phyloP scores from a whole-genome alignment of 2,329 filamentous ascomycete genomes.

The Fusarium sacchari region DNA sequence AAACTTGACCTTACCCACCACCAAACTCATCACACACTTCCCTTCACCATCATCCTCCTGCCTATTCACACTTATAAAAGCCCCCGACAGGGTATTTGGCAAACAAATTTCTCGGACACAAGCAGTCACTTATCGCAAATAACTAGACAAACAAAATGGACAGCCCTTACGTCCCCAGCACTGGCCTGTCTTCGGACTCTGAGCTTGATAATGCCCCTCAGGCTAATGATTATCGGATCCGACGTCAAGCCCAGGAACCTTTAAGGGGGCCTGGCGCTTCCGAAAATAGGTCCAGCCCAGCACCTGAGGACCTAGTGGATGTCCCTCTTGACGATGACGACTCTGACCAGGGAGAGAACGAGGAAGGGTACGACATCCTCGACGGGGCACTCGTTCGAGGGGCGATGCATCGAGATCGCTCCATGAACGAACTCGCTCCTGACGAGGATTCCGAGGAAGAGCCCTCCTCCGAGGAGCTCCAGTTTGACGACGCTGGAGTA shows the following conservation, averaged over 20 bases:
- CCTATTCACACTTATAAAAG: not conserved
- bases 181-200: not conserved
- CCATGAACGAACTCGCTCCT: not conserved
- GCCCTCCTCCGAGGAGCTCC: not conserved
- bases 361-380: not conserved
- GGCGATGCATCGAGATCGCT: not conserved
- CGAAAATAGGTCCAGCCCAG: not conserved
- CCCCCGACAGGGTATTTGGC: not conserved
- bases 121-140: not conserved
- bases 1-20: not conserved
- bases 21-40: not conserved
- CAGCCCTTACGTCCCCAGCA: not conserved
- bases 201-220: not conserved
- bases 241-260: not conserved
- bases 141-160: not conserved
- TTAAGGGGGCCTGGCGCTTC: not conserved
- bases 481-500: not conserved
- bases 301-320: not conserved
- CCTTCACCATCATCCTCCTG: not conserved
- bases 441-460: not conserved
- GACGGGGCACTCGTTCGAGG: not conserved
- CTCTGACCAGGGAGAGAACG: not conserved
- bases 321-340: not conserved
- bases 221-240: not conserved
- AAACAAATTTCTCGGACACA: not conserved